Conservation (phyloP, 441 rosid genomes). For the Adansonia grandidieri region DNA sequence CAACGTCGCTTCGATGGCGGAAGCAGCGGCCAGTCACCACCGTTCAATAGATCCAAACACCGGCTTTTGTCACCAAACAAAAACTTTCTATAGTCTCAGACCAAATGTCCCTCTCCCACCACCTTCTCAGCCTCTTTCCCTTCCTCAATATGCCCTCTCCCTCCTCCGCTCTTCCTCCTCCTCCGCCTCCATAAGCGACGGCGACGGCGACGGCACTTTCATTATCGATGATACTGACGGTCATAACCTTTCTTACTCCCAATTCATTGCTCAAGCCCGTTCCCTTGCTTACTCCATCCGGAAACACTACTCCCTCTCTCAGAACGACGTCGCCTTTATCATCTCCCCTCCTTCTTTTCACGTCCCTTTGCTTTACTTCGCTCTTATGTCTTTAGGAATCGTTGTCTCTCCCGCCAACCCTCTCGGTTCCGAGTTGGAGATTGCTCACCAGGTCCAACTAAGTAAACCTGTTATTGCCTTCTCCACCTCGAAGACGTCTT, state of each 20-base stretch:
- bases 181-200: neutral
- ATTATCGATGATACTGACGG: slow-evolving; percentile 48
- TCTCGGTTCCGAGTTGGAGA: slow-evolving; percentile 58
- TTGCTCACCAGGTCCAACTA: slow-evolving; percentile 64
- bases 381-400: slow-evolving; percentile 75
- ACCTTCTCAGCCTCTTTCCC: slow-evolving; percentile 55
- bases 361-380: slow-evolving; percentile 70
- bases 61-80: slow-evolving; percentile 53
- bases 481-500: slow-evolving; percentile 60
- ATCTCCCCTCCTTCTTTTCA: slow-evolving; percentile 65
- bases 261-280: slow-evolving; percentile 41
- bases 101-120: slow-evolving; percentile 59
- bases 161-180: slow-evolving; percentile 41
- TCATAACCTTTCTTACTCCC: slow-evolving; percentile 46
- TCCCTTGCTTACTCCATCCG: slow-evolving; percentile 55
- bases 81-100: slow-evolving; percentile 52
- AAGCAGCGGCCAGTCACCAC: neutral
- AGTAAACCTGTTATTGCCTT: slow-evolving; percentile 72
- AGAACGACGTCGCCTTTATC: slow-evolving; percentile 68
- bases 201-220: slow-evolving; percentile 37
- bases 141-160: slow-evolving; percentile 50
- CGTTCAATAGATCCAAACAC: slow-evolving; percentile 42
- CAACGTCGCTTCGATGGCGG: slow-evolving; percentile 9
- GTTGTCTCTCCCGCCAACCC: slow-evolving; percentile 80
- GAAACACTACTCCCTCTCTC: slow-evolving; percentile 41